Evolutionary conservation across 1,139 yeast species (phyloP).

Genomic region (Kurtzmaniella quercitrusa): DNA sequence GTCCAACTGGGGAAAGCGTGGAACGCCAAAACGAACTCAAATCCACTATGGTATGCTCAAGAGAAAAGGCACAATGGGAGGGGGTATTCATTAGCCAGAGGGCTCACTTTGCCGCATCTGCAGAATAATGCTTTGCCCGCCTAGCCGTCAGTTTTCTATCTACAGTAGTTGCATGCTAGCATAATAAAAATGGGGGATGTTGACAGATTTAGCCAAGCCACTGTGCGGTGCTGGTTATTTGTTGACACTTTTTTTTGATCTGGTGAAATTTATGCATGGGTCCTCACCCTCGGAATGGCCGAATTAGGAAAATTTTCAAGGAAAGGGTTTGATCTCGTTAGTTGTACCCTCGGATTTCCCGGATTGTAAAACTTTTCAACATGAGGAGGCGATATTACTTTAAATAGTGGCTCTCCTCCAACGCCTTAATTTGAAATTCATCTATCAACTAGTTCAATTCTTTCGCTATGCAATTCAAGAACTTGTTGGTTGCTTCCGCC

Average conservation of each 20-base stretch:
- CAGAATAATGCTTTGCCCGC: background rate
- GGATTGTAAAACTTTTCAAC: background rate
- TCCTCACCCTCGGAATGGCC: background rate
- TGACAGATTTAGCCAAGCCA: background rate
- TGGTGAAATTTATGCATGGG: background rate
- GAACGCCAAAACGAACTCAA: no score
- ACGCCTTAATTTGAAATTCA: background rate
- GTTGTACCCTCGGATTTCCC: slow-evolving; percentile 4
- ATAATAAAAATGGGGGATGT: background rate
- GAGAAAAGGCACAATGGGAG: no score
- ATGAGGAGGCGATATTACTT: background rate
- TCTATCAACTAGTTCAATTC: slow-evolving; percentile 1
- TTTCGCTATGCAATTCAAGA: slow-evolving; percentile 46
- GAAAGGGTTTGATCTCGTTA: no score
- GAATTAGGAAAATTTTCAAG: background rate
- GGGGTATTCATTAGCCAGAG: no score
- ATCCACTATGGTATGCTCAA: no score
- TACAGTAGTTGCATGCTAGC: background rate
- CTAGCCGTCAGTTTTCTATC: background rate
- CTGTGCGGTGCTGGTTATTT: background rate
- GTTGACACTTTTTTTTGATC: background rate
- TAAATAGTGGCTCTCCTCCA: slow-evolving; percentile 8
- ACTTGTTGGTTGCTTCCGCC: slow-evolving; percentile 42
- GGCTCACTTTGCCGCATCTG: background rate
- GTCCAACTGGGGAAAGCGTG: background rate